These are phyloP conservation scores for Penicillium egyptiacum DNA, from an alignment of 495 filamentous ascomycete species.

Conservation along the genomic window DNA sequence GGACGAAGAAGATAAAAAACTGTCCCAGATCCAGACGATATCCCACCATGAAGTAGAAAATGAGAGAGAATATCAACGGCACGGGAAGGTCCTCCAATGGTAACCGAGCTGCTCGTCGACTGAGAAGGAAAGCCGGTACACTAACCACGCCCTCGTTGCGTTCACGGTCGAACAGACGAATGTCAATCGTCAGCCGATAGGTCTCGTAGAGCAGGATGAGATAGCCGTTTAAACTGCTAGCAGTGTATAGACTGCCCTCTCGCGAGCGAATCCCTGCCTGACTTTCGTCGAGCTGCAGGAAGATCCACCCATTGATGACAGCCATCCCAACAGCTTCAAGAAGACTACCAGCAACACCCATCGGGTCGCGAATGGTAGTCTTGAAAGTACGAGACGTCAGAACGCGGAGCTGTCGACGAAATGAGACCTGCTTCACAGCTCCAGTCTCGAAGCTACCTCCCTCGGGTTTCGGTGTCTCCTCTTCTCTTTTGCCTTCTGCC, in stretches of 20 bases:
- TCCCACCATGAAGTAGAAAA: constrained; percentile 76
- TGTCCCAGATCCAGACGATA: constrained; percentile 58
- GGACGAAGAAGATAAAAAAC: constrained; percentile 67
- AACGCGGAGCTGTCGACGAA: constrained; percentile 60
- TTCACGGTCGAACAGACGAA: constrained; percentile 72
- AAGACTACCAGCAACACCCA: constrained; percentile 66
- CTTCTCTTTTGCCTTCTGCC: constrained; percentile 2
- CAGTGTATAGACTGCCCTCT: constrained; percentile 67
- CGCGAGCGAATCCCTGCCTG: constrained; percentile 60
- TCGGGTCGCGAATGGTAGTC: constrained; percentile 67
- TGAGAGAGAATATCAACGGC: constrained; percentile 63
- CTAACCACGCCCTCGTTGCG: constrained; percentile 67
- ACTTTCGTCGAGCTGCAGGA: constrained; percentile 57
- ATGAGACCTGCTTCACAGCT: constrained; percentile 35
- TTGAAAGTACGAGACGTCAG: constrained; percentile 64
- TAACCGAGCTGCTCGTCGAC: constrained; percentile 62
- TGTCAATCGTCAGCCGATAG: constrained; percentile 68
- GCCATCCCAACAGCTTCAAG: constrained; percentile 65
- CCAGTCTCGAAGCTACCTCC: not conserved
- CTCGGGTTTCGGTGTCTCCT: not conserved
- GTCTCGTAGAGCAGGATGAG: constrained; percentile 71
- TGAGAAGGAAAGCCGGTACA: constrained; percentile 64
- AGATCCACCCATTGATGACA: constrained; percentile 70
- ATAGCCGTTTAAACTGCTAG: constrained; percentile 67
- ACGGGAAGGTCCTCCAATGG: constrained; percentile 68